These are phyloP conservation scores for Cladosporium phlei DNA, from an alignment of 2,329 filamentous ascomycete species.

Conservation along the genomic window DNA sequence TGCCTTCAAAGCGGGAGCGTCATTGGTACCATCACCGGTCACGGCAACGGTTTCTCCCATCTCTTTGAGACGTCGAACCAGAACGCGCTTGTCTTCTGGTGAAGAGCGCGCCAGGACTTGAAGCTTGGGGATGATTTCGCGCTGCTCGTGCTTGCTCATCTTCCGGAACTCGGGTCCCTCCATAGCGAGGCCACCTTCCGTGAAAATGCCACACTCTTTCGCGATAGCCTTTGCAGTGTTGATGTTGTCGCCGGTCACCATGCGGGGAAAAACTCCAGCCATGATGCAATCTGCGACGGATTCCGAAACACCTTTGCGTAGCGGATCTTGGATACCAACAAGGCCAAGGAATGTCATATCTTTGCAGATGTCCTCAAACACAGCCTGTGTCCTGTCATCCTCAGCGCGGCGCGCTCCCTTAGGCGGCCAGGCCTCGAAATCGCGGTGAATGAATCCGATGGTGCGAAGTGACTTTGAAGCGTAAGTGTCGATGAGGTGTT, in stretches of 20 bases:
- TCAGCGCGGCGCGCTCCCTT: constrained; percentile 54
- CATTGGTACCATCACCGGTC: constrained; percentile 63
- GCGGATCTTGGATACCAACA: constrained; percentile 70
- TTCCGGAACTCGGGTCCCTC: constrained; percentile 44
- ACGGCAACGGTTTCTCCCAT: constrained; percentile 64
- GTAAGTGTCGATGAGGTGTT: constrained; percentile 68
- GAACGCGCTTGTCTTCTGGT: constrained; percentile 63
- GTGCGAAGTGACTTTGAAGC: constrained; percentile 76
- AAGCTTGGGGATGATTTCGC: constrained; percentile 56
- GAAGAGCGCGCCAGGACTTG: constrained; percentile 66
- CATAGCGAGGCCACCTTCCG: constrained; percentile 38
- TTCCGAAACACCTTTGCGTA: constrained; percentile 61
- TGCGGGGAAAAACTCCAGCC: constrained; percentile 67
- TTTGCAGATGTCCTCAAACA: constrained; percentile 64
- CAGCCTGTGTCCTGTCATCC: constrained; percentile 58
- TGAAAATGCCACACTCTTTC: constrained; percentile 64
- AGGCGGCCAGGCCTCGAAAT: constrained; percentile 80
- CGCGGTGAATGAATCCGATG: constrained; percentile 76
- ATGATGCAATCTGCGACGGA: constrained; percentile 63
- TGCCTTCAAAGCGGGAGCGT: constrained; percentile 61
- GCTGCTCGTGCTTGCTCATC: constrained; percentile 43
- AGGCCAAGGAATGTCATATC: constrained; percentile 70
- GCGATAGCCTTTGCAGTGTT: constrained; percentile 70
- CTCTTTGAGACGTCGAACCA: constrained; percentile 60
- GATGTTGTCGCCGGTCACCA: constrained; percentile 71